phyloP scores from a whole-genome alignment of 2,329 filamentous ascomycete genomes.

The Ophiostoma triangulosporum region DNA sequence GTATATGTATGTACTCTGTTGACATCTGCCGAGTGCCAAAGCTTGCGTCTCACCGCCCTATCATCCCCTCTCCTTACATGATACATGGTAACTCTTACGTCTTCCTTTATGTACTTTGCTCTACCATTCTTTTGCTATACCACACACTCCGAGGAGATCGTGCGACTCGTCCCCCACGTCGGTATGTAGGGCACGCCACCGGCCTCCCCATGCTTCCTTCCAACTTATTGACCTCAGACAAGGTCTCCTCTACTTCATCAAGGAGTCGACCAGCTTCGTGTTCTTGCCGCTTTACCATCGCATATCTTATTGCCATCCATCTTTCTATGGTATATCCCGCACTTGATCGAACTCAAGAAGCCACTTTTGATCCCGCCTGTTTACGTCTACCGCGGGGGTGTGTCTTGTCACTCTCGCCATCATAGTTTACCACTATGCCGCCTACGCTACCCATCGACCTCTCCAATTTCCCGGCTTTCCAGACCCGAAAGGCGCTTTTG shows the following conservation, averaged over 20 bases:
- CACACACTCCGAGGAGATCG: background rate
- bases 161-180: background rate
- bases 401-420: background rate
- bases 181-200: background rate
- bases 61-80: background rate
- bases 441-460: slow-evolving; percentile 44
- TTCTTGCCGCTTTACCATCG: background rate
- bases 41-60: background rate
- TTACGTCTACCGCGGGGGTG: background rate
- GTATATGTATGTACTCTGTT: no score
- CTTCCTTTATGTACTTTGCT: no score
- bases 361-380: background rate
- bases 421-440: slow-evolving; percentile 10
- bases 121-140: background rate
- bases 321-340: background rate
- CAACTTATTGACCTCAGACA: background rate
- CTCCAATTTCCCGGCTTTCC: slow-evolving; percentile 40
- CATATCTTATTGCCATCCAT: background rate
- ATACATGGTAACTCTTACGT: no score
- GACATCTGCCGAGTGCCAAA: background rate
- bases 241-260: background rate
- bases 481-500: slow-evolving; percentile 57
- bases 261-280: background rate
- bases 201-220: background rate
- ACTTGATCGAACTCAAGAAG: background rate